A percentile compares a stretch with the other conserved stretches of the same genome.
phyloP scores from a whole-genome alignment of 129 eudicot species.

The Helianthus tuberosus region DNA sequence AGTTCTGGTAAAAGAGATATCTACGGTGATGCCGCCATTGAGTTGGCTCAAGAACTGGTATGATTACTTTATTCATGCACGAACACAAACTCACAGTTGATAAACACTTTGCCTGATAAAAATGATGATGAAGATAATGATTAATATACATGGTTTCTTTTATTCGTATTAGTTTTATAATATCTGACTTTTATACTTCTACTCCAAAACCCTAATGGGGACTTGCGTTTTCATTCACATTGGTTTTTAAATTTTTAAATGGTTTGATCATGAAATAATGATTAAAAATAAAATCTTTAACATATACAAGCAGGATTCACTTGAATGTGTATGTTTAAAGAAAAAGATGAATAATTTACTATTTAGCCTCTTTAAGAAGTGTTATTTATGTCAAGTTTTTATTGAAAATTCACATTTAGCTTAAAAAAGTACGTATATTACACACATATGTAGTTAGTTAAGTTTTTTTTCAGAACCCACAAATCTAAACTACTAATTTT shows the following conservation, averaged over 20 bases:
- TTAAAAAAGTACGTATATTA: background rate
- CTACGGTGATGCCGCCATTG: constrained; percentile 68
- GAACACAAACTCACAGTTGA: background rate
- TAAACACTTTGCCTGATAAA: background rate
- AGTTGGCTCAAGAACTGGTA: constrained; percentile 78
- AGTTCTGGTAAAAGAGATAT: constrained; percentile 75
- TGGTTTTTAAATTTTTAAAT: background rate
- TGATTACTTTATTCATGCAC: background rate
- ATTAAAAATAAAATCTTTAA: background rate
- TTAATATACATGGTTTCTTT: background rate
- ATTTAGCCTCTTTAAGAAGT: background rate
- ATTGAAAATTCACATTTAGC: background rate
- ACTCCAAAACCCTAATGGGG: constrained; percentile 20
- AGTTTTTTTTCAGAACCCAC: too few relatives aligned
- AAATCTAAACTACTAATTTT: too few relatives aligned
- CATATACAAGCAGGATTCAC: background rate
- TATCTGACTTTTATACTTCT: background rate
- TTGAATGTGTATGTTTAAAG: background rate
- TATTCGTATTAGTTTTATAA: background rate
- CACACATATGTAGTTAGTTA: background rate
- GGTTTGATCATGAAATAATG: constrained; percentile 5
- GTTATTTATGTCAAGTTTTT: background rate
- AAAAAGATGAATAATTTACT: background rate
- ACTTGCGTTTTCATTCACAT: constrained; percentile 13
- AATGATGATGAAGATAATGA: background rate